Evolutionary conservation across 1,139 yeast species (phyloP).

Genomic region (Zygoascus meyerae): DNA sequence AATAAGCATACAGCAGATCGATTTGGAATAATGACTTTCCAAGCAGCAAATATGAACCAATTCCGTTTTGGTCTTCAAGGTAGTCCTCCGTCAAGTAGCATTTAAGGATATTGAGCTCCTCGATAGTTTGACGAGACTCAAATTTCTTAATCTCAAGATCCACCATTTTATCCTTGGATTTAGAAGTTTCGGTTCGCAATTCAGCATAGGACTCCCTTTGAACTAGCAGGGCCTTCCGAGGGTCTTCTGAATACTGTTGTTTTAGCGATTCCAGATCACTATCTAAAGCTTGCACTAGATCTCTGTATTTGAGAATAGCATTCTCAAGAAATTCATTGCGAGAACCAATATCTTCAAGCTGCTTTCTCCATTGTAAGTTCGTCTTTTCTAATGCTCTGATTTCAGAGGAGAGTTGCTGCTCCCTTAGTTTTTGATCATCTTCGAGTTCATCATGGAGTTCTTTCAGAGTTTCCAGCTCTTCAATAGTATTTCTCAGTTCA

Average conservation of each 20-base stretch:
- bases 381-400: constrained; percentile 36
- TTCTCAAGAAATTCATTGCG: constrained; percentile 35
- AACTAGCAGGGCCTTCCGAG: constrained; percentile 10
- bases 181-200: constrained; percentile 13
- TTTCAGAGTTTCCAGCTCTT: constrained; percentile 56
- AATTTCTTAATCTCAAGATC: constrained; percentile 28
- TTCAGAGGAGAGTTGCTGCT: constrained; percentile 46
- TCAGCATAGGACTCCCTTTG: not conserved
- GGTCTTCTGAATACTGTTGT: constrained; percentile 3
- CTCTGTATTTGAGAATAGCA: constrained; percentile 30
- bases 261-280: constrained; percentile 27
- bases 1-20: constrained; percentile 15
- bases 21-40: constrained; percentile 16
- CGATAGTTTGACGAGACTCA: constrained; percentile 27
- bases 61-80: constrained; percentile 19
- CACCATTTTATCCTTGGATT: constrained; percentile 21
- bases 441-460: constrained; percentile 62
- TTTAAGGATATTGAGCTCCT: constrained; percentile 27
- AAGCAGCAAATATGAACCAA: constrained; percentile 18
- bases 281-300: constrained; percentile 29
- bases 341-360: constrained; percentile 33
- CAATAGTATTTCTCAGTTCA: constrained; percentile 40
- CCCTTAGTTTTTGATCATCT: constrained; percentile 48
- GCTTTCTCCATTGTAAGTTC: constrained; percentile 29
- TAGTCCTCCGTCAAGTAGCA: constrained; percentile 26